These are phyloP conservation scores for Galerina sulciceps DNA, from an alignment of 768 basidiomycete genomes.

Conservation along the genomic window DNA sequence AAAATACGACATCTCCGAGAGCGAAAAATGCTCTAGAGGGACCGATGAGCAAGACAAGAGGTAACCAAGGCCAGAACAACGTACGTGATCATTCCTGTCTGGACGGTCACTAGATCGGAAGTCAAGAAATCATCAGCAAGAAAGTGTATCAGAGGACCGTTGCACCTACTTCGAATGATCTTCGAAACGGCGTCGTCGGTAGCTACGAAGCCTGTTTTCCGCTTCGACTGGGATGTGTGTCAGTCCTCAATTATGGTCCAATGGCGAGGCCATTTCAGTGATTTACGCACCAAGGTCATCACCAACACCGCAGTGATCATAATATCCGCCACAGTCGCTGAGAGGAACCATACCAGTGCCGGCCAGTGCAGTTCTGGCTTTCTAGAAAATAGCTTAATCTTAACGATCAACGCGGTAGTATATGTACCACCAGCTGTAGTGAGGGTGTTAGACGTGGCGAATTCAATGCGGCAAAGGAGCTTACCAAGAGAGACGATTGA, in stretches of 20 bases:
- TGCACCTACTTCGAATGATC: slow-evolving; percentile 34
- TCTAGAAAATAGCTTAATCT: slow-evolving; percentile 38
- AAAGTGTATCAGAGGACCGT: background rate
- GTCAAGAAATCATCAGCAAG: slow-evolving; percentile 3
- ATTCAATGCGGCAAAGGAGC: background rate
- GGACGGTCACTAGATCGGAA: slow-evolving; percentile 39
- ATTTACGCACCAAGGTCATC: slow-evolving; percentile 34
- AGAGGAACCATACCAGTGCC: slow-evolving; percentile 48
- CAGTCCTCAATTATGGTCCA: background rate
- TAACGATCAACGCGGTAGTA: slow-evolving; percentile 37
- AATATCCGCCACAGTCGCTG: slow-evolving; percentile 45
- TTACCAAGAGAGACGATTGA: slow-evolving; percentile 39
- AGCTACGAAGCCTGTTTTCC: slow-evolving; percentile 45
- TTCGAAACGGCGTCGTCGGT: slow-evolving; percentile 46
- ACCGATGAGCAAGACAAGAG: background rate
- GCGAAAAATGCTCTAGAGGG: slow-evolving; percentile 41
- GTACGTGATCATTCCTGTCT: slow-evolving; percentile 50
- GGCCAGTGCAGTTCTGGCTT: slow-evolving; percentile 50
- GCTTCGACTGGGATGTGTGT: slow-evolving; percentile 28
- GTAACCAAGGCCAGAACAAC: slow-evolving; percentile 16
- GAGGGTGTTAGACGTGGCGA: background rate
- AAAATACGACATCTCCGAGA: slow-evolving; percentile 45
- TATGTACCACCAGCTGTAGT: slow-evolving; percentile 45
- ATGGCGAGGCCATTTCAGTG: no score
- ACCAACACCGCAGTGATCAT: slow-evolving; percentile 44